Evolutionary conservation across 345 rosid genomes (phyloP), one percentile per base, ranked within the genome.

Genomic region (Hibiscus mutabilis): DNA sequence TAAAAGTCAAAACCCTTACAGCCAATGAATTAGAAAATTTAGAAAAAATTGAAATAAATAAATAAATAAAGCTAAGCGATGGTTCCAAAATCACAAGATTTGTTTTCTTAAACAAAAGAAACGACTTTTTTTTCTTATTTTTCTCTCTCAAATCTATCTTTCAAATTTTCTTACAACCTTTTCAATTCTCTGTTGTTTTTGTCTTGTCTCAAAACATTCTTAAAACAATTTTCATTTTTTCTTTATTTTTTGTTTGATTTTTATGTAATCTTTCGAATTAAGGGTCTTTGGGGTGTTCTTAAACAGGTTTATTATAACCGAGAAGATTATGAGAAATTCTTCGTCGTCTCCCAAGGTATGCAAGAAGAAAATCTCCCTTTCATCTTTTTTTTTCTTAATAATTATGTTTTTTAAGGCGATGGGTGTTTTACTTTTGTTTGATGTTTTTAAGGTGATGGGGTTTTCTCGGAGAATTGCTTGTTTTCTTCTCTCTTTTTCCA

Each of bases 251-350:
- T 51, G 18, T 71, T 44, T 63, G 64, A n/a, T 74, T 71, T 63
- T 56, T 42, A 75, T 27, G 59, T 71, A 14, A 19, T 51, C 40
- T 57, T 62, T 74, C 72, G 35, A 64, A 59, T 49, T 62, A 59
- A 68, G 79, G 78, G 69, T 51, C 35, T 71, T 74, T 49, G 18
- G 44, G 19, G 44, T 16, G 44, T 25, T 70, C 53, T n/a, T 58
- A 12, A 44, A 22, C 57, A 46, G 68, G 69, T 68, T 42, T 42
- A 25, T 72, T 78, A 10, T 44, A 60, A 57, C 72, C 74, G 79
- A 75, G 82, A 46, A 72, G 82, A 80, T 82, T 77, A 65, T 78
- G 24, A 53, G 63, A 66, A 42, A 42, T 40, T 70, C 70, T 49
- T 44, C 51, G 31, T 31, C 49, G 64, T 58, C 74, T 75, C 55